Evolutionary conservation across 495 filamentous ascomycete species (phyloP).

Genomic region (Tuber melanosporum): DNA sequence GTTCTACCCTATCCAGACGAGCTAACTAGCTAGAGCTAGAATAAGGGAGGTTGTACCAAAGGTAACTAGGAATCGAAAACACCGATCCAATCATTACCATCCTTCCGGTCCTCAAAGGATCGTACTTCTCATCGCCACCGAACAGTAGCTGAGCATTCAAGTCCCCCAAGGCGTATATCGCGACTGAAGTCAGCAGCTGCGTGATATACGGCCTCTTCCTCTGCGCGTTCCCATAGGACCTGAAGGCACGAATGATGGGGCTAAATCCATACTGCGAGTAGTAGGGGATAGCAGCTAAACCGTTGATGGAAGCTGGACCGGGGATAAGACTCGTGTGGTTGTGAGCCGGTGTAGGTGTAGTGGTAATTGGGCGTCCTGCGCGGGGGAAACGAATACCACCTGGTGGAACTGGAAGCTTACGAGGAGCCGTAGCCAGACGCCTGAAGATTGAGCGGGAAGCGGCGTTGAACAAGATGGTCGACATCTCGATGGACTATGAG

Average conservation of each 20-base stretch:
- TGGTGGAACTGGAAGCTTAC: background rate
- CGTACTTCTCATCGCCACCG: conserved; percentile 53
- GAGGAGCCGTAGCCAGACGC: background rate
- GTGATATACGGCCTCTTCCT: conserved; percentile 64
- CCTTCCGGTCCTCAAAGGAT: conserved; percentile 61
- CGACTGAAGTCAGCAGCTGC: conserved; percentile 65
- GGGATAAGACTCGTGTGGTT: conserved; percentile 10
- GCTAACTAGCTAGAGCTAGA: conserved; percentile 5
- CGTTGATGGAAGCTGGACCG: conserved; percentile 22
- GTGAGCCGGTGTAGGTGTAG: conserved; percentile 25
- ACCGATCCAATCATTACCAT: conserved; percentile 66
- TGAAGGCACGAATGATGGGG: conserved; percentile 49
- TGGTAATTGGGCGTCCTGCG: conserved; percentile 33
- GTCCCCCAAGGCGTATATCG: conserved; percentile 76
- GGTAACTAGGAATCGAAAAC: conserved; percentile 68
- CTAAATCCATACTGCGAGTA: conserved; percentile 19
- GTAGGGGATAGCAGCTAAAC: conserved; percentile 20
- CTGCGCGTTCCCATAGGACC: conserved; percentile 66
- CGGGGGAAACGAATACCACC: conserved; percentile 7
- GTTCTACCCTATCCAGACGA: background rate
- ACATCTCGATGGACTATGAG: conserved; percentile 15
- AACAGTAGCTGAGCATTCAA: conserved; percentile 65
- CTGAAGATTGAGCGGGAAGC: background rate
- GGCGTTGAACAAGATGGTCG: conserved; percentile 21
- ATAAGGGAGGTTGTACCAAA: conserved; percentile 54